Evolutionary conservation across 2,329 filamentous ascomycete genomes (phyloP).

Genomic region (Ilyonectria robusta): DNA sequence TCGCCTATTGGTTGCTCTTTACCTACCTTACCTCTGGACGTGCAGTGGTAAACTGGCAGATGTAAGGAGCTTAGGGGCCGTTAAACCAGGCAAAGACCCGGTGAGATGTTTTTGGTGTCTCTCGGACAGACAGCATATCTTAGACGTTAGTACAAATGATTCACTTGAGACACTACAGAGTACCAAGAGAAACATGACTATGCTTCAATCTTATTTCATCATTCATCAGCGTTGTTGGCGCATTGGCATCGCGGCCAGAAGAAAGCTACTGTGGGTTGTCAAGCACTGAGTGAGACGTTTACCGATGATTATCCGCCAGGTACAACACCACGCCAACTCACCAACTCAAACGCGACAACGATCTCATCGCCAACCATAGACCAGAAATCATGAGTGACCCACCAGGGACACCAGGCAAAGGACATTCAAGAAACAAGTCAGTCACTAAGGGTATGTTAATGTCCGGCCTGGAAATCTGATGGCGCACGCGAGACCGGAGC

Average conservation of each 20-base stretch:
- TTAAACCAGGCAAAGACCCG: too few species aligned
- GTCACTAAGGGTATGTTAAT: conserved; percentile 53
- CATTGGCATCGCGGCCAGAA: background rate
- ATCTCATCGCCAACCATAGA: conserved; percentile 26
- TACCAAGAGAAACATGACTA: too few species aligned
- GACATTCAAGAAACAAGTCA: conserved; percentile 56
- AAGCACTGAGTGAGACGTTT: conserved; percentile 10
- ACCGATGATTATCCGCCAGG: conserved; percentile 45
- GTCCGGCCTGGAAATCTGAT: background rate
- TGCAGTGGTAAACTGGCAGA: too few species aligned
- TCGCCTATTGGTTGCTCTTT: too few species aligned
- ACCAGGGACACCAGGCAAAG: conserved; percentile 47
- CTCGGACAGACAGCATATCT: too few species aligned
- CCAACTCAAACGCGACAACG: conserved; percentile 22
- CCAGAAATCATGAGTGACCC: conserved; percentile 48
- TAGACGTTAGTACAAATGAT: too few species aligned
- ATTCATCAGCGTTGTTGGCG: background rate
- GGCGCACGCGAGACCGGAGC: background rate
- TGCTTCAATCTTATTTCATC: background rate
- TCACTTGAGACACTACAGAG: too few species aligned
- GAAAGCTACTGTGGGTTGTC: background rate
- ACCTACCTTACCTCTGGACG: too few species aligned
- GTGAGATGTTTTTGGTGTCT: too few species aligned
- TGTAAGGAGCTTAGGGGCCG: too few species aligned
- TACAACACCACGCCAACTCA: conserved; percentile 27